Evolutionary conservation across 2,329 filamentous ascomycete genomes (phyloP).

Genomic region (Nannizziopsis barbatae): DNA sequence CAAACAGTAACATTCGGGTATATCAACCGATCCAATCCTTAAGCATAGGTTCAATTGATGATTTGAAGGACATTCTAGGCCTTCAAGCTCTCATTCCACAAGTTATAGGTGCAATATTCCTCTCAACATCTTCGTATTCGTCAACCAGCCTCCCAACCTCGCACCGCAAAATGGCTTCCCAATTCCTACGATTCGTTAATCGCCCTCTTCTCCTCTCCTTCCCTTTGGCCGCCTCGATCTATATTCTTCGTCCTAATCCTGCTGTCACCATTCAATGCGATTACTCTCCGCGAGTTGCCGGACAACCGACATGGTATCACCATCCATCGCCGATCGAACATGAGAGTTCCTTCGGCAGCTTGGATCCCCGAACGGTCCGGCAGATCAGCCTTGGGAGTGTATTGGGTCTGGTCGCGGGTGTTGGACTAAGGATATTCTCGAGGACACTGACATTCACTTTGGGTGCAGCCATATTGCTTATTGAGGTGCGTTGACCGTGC

Average conservation of each 20-base stretch:
- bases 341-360: constrained; percentile 16
- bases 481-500: constrained; percentile 30
- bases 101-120: too few relatives aligned
- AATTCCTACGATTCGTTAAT: constrained; percentile 14
- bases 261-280: constrained; percentile 29
- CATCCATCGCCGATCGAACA: constrained; percentile 5
- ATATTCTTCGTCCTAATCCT: constrained; percentile 23
- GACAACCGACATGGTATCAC: constrained; percentile 7
- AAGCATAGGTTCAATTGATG: too few relatives aligned
- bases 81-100: too few relatives aligned
- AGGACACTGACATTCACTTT: constrained; percentile 34
- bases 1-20: too few relatives aligned
- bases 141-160: background rate
- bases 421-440: constrained; percentile 37
- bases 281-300: constrained; percentile 17
- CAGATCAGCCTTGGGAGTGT: constrained; percentile 39
- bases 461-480: constrained; percentile 34
- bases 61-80: too few relatives aligned
- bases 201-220: constrained; percentile 16
- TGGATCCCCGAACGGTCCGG: constrained; percentile 28
- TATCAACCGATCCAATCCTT: too few relatives aligned
- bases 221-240: constrained; percentile 26
- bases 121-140: background rate
- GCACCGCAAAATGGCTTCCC: constrained; percentile 15
- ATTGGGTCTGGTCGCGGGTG: constrained; percentile 33